These are phyloP conservation scores for Sphaceloma murrayae DNA, from an alignment of 2,329 filamentous ascomycete genomes.

Conservation along the genomic window DNA sequence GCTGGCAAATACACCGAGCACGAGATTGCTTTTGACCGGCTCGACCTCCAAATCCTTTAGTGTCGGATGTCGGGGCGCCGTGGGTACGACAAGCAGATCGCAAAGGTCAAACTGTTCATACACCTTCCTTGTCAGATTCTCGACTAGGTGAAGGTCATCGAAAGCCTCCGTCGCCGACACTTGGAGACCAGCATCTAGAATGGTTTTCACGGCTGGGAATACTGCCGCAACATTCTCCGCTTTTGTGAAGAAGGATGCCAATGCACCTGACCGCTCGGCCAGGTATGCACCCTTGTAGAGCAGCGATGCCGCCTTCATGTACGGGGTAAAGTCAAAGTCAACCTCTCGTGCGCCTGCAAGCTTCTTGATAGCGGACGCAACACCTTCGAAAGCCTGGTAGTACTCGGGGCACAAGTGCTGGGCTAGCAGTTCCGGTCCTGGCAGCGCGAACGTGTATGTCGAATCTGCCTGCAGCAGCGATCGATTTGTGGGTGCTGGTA, in stretches of 20 bases:
- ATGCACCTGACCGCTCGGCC: constrained; percentile 36
- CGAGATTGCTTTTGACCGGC: constrained; percentile 46
- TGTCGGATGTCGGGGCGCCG: constrained; percentile 39
- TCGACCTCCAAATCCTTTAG: constrained; percentile 43
- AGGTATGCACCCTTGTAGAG: constrained; percentile 51
- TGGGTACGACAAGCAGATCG: constrained; percentile 47
- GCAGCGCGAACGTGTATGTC: not conserved
- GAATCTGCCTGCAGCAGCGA: not conserved
- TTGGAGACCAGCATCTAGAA: not conserved
- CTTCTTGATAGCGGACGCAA: not conserved
- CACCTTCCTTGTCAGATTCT: constrained; percentile 1
- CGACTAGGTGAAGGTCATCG: constrained; percentile 1
- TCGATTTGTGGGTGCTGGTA: constrained; percentile 1
- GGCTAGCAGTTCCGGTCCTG: not conserved
- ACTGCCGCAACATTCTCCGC: not conserved
- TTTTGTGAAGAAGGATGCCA: constrained; percentile 1
- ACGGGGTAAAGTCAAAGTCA: constrained; percentile 40
- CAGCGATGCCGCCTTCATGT: constrained; percentile 45
- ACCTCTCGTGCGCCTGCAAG: constrained; percentile 35
- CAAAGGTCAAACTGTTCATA: constrained; percentile 31
- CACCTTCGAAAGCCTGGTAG: not conserved
- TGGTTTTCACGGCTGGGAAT: constrained; percentile 4
- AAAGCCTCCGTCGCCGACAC: not conserved
- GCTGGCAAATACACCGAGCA: constrained; percentile 49
- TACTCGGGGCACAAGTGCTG: constrained; percentile 4